Evolutionary conservation across 495 filamentous ascomycete species (phyloP), one percentile per base, ranked within the genome.

Genomic region (Polyplosphaeria fusca): DNA sequence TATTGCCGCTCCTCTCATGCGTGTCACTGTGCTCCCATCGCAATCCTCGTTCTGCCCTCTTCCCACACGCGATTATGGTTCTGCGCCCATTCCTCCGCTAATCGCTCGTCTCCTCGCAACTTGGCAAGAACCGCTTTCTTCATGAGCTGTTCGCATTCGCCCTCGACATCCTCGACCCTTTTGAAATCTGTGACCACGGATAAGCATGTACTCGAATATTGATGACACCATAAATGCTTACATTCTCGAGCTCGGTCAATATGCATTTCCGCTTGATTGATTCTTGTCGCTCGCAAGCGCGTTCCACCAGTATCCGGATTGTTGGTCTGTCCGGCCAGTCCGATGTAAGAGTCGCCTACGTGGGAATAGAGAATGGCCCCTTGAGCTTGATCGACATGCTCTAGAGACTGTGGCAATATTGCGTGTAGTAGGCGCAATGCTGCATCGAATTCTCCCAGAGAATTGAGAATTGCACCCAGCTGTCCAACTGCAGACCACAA

Each of bases 321-420:
- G 47, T 65, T 62, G 47, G 66, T 47, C 45, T 75, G 68, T 1
- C 88, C 86, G 0, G 89, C 92, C 63, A 89, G 73, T 0, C 92
- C 92, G 78, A 95, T 86, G 61, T 88, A 80, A 0, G 87, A 86
- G 67, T 96, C 91, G 3, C 85, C 89, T 7, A 95, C 77, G n/a
- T 82, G 70, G 18, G 82, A 82, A 70, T 89, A 93, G 27, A 89
- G 77, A 44, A 79, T 77, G 2, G 82, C 91, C 11, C 78, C 77
- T 79, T 76, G 39, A 5, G 11, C 20, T 11, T 20, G 39, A 47
- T 89, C 82, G 54, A 86, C 86, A 28, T 82, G 80, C 69, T 95
- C 89, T 9, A 94, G 75, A 3, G 87, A 80, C 63, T 90, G 86
- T n/a, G 92, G 91, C 65, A 95, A 78, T 18, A 91, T 79, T 25